phyloP scores from a whole-genome alignment of 495 filamentous ascomycete genomes.

The Annulohypoxylon nitens region DNA sequence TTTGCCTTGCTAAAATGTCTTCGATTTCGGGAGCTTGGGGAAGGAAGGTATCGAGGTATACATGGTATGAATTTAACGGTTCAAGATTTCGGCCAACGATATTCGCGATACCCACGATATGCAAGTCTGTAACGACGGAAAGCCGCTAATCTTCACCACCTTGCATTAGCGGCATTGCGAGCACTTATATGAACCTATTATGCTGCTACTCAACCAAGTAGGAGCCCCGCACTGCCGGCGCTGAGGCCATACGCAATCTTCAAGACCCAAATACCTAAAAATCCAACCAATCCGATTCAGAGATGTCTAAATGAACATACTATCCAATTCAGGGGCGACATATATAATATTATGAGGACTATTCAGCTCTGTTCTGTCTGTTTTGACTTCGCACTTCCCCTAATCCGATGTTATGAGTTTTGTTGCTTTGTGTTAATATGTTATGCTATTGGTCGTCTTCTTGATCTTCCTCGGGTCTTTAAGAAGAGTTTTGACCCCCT shows the following conservation, averaged over 20 bases:
- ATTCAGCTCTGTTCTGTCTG: no score
- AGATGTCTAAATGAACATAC: slow-evolving; percentile 20
- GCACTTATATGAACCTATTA: not conserved
- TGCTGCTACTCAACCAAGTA: not conserved
- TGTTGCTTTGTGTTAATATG: not conserved
- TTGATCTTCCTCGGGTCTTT: not conserved
- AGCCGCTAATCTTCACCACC: slow-evolving; percentile 39
- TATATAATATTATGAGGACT: not conserved
- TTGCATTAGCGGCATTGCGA: slow-evolving; percentile 33
- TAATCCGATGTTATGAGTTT: not conserved
- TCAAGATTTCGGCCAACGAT: slow-evolving; percentile 17
- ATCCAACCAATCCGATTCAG: slow-evolving; percentile 4
- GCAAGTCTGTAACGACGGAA: slow-evolving; percentile 37
- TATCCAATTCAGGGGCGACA: slow-evolving; percentile 21
- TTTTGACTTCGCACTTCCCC: slow-evolving; percentile 14
- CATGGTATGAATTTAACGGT: slow-evolving; percentile 11
- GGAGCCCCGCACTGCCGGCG: slow-evolving; percentile 19
- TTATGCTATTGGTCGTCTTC: not conserved
- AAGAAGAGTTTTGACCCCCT: slow-evolving; percentile 14
- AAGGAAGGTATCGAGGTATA: slow-evolving; percentile 13
- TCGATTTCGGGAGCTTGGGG: not conserved
- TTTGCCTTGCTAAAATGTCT: slow-evolving; percentile 10
- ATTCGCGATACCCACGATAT: slow-evolving; percentile 5
- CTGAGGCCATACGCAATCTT: slow-evolving; percentile 30
- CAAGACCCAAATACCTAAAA: slow-evolving; percentile 16